These are phyloP conservation scores for Trichoderma citrinoviride DNA, from an alignment of 2,329 filamentous ascomycete species.

Conservation along the genomic window DNA sequence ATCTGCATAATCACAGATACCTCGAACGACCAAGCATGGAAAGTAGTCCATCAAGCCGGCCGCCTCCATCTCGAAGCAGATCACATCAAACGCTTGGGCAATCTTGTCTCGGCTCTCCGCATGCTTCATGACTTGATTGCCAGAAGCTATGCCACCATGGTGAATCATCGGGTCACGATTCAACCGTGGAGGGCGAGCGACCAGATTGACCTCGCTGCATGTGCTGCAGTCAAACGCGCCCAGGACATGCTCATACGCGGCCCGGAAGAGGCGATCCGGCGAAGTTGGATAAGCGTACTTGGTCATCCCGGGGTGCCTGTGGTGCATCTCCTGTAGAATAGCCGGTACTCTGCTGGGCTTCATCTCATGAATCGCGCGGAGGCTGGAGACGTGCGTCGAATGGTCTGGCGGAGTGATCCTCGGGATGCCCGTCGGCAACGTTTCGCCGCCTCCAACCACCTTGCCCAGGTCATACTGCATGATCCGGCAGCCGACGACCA, in stretches of 20 bases:
- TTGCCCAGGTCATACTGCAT: constrained; percentile 24
- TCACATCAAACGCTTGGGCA: neutral
- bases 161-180: neutral
- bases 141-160: constrained; percentile 11
- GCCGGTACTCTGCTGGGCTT: neutral
- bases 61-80: constrained; percentile 21
- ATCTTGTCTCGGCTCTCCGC: neutral
- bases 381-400: neutral
- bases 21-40: constrained; percentile 12
- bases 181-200: neutral
- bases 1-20: constrained; percentile 21
- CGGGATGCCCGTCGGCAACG: neutral
- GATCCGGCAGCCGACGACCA: constrained; percentile 24
- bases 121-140: constrained; percentile 19
- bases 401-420: neutral
- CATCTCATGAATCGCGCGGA: neutral
- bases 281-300: neutral
- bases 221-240: neutral
- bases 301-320: neutral
- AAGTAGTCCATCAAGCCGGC: constrained; percentile 7
- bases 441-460: neutral
- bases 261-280: neutral
- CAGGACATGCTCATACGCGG: neutral
- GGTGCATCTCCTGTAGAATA: neutral
- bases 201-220: neutral